Base-by-base conservation (phyloP, 768 basidiomycete genomes). In the Hortiboletus flavorubellus region DNA sequence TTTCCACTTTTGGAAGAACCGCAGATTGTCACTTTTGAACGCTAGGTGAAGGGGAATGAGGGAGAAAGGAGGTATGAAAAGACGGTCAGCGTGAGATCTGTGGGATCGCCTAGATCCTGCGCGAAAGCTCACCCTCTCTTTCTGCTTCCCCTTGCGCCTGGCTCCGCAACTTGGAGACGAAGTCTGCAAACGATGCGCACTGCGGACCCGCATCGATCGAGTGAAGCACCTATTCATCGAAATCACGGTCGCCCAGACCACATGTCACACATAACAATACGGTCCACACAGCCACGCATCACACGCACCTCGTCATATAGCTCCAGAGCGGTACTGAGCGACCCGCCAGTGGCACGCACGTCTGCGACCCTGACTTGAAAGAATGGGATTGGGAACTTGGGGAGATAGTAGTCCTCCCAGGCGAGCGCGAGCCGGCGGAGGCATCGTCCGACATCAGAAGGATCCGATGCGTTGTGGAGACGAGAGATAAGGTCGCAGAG, bases 1-100 rank as follows among this genome's bases (percentile, higher is more conserved):
- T 43, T 71, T 71, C 69, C 69, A 71, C 35, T 53, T 49, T 37
- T 71, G 69, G 58, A 70, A 70, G 55, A 72, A 70, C 10, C 56
- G 65, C 16, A 70, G 33, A 37, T 52, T 59, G 10, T 64, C 61
- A 1, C 55, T 68, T 30, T 60, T 64, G 48, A 43, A 34, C 10
- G 57, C 67, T 68, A 29, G 2, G 8, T 7, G 33, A 34, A 26
- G 14, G 26, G 26, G 33, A 21, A 38, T 40, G 10, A 42, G 11
- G 50, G 21, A 12, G 15, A 8, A 5, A 23, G 11, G 11, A 26
- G 14, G n/a, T 5, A 14, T 23, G 18, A 11, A 47, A 21, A 37
- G 21, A 46, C 11, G 18, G 11, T 58, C 51, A 51, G 39, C 8
- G 15, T 34, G 31, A n/a, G 47, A 46, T 50, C 35, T 37, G 7